These are phyloP conservation scores for Rhynchospora tenuis DNA, from an alignment of 176 grass and related monocot species.

Conservation along the genomic window DNA sequence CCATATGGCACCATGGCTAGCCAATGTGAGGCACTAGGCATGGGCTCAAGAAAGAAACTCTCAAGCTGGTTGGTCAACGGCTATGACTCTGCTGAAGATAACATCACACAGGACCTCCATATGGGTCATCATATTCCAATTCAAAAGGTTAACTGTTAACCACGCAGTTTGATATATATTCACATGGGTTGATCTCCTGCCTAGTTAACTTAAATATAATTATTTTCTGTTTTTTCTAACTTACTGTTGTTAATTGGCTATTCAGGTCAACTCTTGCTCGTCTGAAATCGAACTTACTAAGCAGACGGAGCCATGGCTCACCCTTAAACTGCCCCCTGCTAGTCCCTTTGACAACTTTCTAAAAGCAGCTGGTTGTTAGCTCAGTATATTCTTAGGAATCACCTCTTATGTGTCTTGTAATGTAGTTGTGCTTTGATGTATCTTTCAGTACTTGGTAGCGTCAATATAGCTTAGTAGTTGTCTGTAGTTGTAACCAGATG, in stretches of 20 bases:
- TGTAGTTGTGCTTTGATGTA: neutral
- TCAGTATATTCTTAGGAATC: conserved; percentile 25
- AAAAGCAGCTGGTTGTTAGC: conserved; percentile 65
- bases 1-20: conserved; percentile 89
- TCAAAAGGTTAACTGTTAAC: conserved; percentile 40
- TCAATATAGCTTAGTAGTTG: neutral
- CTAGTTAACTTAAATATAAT: neutral
- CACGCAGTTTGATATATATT: neutral
- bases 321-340: conserved; percentile 70
- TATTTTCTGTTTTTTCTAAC: neutral
- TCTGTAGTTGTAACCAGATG: conserved; percentile 12
- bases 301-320: conserved; percentile 34
- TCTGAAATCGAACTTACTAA: conserved; percentile 28
- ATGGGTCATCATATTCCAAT: conserved; percentile 32
- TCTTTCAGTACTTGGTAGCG: neutral
- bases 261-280: conserved; percentile 47
- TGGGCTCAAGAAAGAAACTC: conserved; percentile 82
- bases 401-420: neutral
- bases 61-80: conserved; percentile 86
- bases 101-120: conserved; percentile 29
- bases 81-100: conserved; percentile 47
- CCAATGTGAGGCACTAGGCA: conserved; percentile 89
- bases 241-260: neutral
- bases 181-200: neutral
- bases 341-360: conserved; percentile 97